phyloP scores from a whole-genome alignment of 192 early-diverging fungal species.

The Jimgerdemannia flammicorona region DNA sequence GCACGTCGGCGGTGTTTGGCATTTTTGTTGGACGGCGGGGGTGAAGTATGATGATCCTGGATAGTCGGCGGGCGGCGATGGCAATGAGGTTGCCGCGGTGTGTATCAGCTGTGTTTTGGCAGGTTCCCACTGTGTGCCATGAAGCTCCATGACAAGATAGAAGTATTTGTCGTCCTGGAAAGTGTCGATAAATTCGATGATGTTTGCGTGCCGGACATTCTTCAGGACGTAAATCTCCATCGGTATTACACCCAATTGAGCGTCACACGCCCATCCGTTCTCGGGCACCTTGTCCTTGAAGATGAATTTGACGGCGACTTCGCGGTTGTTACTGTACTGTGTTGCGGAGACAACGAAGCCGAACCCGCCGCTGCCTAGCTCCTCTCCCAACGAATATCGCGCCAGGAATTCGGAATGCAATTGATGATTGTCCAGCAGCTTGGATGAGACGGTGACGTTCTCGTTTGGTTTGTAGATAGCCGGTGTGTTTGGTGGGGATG shows the following conservation, averaged over 20 bases:
- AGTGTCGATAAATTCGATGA: constrained; percentile 51
- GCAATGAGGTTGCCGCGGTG: background rate
- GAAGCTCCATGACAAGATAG: constrained; percentile 66
- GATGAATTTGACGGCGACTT: constrained; percentile 69
- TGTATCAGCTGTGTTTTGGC: constrained; percentile 18
- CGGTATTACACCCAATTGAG: constrained; percentile 50
- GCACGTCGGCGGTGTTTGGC: background rate
- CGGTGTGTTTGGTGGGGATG: background rate
- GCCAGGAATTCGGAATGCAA: constrained; percentile 42
- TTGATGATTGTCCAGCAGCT: constrained; percentile 32
- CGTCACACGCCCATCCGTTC: constrained; percentile 48
- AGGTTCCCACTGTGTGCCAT: constrained; percentile 54
- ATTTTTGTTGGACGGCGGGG: background rate
- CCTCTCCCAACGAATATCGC: constrained; percentile 46
- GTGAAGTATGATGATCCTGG: background rate
- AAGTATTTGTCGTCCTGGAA: constrained; percentile 51
- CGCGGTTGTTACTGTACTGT: constrained; percentile 41
- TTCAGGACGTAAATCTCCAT: constrained; percentile 60
- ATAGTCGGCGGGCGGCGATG: background rate
- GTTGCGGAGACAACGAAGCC: constrained; percentile 70
- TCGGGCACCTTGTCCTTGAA: constrained; percentile 51
- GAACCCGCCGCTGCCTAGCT: constrained; percentile 74
- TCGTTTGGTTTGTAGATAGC: background rate
- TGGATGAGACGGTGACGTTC: constrained; percentile 16
- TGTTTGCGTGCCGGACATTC: constrained; percentile 50